Evolutionary conservation across 495 filamentous ascomycete species (phyloP).

Genomic region (Penicillium parvum): DNA sequence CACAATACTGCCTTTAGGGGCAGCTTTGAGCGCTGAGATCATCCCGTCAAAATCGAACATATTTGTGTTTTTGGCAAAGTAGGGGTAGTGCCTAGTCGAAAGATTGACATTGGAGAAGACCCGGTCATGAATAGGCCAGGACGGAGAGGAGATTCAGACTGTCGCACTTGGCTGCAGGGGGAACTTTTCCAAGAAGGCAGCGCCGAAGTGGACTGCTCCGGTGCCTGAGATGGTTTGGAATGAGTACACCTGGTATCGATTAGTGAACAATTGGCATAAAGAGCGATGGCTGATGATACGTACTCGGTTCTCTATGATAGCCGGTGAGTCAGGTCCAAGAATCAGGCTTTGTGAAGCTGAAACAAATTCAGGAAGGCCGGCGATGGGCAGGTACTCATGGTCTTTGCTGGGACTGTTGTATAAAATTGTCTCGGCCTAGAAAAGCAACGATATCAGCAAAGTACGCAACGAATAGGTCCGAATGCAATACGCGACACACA

Average conservation of each 20-base stretch:
- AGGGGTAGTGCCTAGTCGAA: too few species aligned
- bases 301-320: too few species aligned
- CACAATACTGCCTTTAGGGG: constrained; percentile 20
- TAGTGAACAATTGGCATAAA: background rate
- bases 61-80: constrained; percentile 9
- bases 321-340: background rate
- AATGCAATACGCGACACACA: background rate
- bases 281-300: too few species aligned
- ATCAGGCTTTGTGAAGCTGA: background rate
- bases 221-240: constrained; percentile 76
- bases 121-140: constrained; percentile 24
- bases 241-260: background rate
- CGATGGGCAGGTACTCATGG: constrained; percentile 10
- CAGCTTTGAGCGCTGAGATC: constrained; percentile 1
- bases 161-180: constrained; percentile 3
- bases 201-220: constrained; percentile 72
- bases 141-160: constrained; percentile 21
- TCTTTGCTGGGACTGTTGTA: constrained; percentile 1
- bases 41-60: constrained; percentile 10
- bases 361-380: background rate
- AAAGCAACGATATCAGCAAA: background rate
- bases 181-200: constrained; percentile 66
- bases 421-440: constrained; percentile 5
- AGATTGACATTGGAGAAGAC: constrained; percentile 13
- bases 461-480: too few species aligned